Evolutionary conservation across 2,329 filamentous ascomycete genomes (phyloP), one percentile per base, ranked within the genome.

Genomic region (Trichoderma sp.): DNA sequence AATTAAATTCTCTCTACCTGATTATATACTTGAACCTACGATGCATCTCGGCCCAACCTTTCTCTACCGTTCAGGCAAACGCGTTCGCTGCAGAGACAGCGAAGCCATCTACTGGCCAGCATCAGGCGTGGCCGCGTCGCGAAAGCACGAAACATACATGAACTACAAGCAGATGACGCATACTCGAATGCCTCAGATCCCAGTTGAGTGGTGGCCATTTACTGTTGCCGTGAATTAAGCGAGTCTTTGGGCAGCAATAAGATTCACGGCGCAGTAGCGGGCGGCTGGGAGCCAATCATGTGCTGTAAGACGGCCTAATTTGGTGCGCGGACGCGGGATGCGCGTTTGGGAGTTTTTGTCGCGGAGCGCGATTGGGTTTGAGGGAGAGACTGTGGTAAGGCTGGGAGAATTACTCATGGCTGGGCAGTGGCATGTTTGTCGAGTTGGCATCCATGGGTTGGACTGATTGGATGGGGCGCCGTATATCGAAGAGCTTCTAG

Each of bases 111-210:
- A 54, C 46, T 68, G 56, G 54, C 46, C 34, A 14, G 4, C 16
- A 43, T 51, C 5, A 16, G 32, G 24, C 32, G 67, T 30, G 34
- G 59, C 60, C 72, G 70, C 71, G 72, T 73, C 73, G 71, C 73
- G 73, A 71, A 74, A 71, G 63, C 73, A 73, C 70, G 69, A 73
- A 72, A 74, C 71, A 32, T 65, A 49, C 58, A 61, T 55, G 37
- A 60, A 61, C 58, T 46, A 49, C 26, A 46, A 63, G 66, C 58
- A 55, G 66, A 51, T 55, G 66, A 56, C 46, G 18, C 32, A 30
- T 70, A 43, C 5, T 24, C 52, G 24, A 10, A 28, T 39, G 64
- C 16, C 34, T 51, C 2, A 75, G 26, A 24, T 34, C 26, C 14
- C 7, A 43, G 14, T 24, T 49, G 18, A 49, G 28, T 58, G 52